Evolutionary conservation across 257 asterid genomes (phyloP), one percentile per base, ranked within the genome.

Genomic region (Solanum bukasovii): DNA sequence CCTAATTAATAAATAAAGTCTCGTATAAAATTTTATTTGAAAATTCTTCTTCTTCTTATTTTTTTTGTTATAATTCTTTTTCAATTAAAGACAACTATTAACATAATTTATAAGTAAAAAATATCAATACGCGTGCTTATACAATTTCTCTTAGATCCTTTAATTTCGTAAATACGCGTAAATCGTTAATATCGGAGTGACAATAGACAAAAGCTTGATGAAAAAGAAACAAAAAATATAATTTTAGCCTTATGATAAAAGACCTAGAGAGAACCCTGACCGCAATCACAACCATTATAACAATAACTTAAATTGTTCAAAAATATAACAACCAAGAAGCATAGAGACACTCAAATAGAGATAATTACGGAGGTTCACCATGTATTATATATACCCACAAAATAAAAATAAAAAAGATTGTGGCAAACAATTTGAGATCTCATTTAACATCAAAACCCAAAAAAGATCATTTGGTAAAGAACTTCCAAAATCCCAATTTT

Each of bases 401-500:
- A 70, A 27, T 67, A 27, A 29, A 27, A 0, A 6, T 4, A 21
- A 78, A 25, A 78, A n/a, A 25, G 9, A 42, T 38, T 23, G 56
- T 38, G 2, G 0, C 7, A 40, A 40, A 77, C 61, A 77, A 78
- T 40, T 27, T 78, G 37, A 78, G 84, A 42, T 40, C 63, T 78
- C 84, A 78, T 78, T 59, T 78, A 27, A 25, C 84, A 40, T 0
- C 67, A 79, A 79, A 79, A 23, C 85, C 65, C 9, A 5, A 14
- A 27, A 79, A 27, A 44, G 65, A 79, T 44, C 38, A 79, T 79
- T 44, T 79, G 84, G 67, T 14, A 87, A 71, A 87, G 89, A 94
- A 93, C 42, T 88, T 93, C 92, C 93, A 89, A 91, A 91, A 90
- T 84, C 88, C 91, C 87, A 35, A 10, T 59, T 81, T 89, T 14